Evolutionary conservation across 495 filamentous ascomycete species (phyloP).

Genomic region (Neurospora cerealis): DNA sequence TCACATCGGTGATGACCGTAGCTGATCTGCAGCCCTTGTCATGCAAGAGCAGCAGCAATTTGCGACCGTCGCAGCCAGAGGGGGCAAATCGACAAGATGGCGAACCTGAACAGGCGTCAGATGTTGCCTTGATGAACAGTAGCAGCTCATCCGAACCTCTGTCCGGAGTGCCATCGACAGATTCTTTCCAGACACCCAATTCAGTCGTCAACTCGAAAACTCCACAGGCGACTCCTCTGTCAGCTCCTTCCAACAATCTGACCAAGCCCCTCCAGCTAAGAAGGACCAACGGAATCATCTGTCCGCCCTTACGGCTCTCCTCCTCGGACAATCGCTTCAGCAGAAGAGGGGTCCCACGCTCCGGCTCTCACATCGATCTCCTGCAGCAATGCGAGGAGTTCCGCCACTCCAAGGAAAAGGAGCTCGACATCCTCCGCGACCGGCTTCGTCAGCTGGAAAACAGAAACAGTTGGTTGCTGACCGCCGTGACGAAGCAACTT

Average conservation of each 20-base stretch:
- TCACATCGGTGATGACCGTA: slow-evolving; percentile 14
- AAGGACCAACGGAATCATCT: not conserved
- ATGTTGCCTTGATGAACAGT: not conserved
- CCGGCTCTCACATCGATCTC: slow-evolving; percentile 15
- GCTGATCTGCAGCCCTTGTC: slow-evolving; percentile 14
- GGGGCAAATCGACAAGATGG: not conserved
- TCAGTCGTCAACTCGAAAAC: not conserved
- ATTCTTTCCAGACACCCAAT: not conserved
- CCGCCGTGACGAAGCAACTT: slow-evolving; percentile 20
- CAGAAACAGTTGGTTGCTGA: slow-evolving; percentile 23
- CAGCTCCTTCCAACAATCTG: not conserved
- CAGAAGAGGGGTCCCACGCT: not conserved
- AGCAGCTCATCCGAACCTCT: not conserved
- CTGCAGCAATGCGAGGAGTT: slow-evolving; percentile 22
- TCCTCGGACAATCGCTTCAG: not conserved
- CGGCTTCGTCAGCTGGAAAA: slow-evolving; percentile 23
- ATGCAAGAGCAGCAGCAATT: not conserved
- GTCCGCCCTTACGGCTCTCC: not conserved
- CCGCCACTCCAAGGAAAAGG: slow-evolving; percentile 19
- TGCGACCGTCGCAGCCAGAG: not conserved
- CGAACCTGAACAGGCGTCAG: not conserved
- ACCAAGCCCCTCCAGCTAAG: not conserved
- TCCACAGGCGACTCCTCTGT: not conserved
- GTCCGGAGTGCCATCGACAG: not conserved
- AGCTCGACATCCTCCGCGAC: slow-evolving; percentile 18